These are phyloP conservation scores for Jimgerdemannia lactiflua DNA, from an alignment of 192 early-diverging fungal species.

Conservation along the genomic window DNA sequence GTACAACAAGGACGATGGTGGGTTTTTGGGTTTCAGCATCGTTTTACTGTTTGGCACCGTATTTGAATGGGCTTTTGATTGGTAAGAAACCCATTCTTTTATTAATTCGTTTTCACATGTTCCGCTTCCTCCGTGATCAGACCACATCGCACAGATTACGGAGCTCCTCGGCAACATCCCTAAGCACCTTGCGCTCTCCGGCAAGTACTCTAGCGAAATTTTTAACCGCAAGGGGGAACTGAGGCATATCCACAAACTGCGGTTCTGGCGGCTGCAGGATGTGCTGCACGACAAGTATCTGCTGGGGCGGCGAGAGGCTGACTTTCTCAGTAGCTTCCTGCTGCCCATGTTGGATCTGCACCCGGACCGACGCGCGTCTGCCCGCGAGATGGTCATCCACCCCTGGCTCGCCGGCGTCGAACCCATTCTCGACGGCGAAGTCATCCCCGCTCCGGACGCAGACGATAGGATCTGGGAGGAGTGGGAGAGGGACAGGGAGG, in stretches of 20 bases:
- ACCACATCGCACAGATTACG: conserved; percentile 96
- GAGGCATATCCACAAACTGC: conserved; percentile 83
- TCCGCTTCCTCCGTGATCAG: conserved; percentile 38
- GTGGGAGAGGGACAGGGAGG: not conserved
- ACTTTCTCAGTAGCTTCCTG: conserved; percentile 77
- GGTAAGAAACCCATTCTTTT: too few species aligned
- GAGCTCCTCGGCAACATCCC: conserved; percentile 90
- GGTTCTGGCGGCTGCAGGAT: conserved; percentile 77
- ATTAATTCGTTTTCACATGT: not conserved
- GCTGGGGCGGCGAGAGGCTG: conserved; percentile 65
- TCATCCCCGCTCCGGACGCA: not conserved
- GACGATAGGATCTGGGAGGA: not conserved
- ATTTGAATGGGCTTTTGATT: too few species aligned
- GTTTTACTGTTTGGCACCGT: too few species aligned
- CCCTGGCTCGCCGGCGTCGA: conserved; percentile 22
- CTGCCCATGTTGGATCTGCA: conserved; percentile 70
- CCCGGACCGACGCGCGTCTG: conserved; percentile 22
- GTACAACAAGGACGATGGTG: conserved; percentile 91
- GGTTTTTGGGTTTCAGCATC: conserved; percentile 1
- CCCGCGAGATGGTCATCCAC: conserved; percentile 29
- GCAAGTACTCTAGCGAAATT: conserved; percentile 80
- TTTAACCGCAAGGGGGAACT: conserved; percentile 91
- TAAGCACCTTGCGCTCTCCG: conserved; percentile 71
- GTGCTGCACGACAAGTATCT: conserved; percentile 90
- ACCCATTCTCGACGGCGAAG: conserved; percentile 1